A percentile compares a stretch with the other conserved stretches of the same genome.
Evolutionary conservation across 768 basidiomycete species (phyloP).

Genomic region (Trametes villosa): DNA sequence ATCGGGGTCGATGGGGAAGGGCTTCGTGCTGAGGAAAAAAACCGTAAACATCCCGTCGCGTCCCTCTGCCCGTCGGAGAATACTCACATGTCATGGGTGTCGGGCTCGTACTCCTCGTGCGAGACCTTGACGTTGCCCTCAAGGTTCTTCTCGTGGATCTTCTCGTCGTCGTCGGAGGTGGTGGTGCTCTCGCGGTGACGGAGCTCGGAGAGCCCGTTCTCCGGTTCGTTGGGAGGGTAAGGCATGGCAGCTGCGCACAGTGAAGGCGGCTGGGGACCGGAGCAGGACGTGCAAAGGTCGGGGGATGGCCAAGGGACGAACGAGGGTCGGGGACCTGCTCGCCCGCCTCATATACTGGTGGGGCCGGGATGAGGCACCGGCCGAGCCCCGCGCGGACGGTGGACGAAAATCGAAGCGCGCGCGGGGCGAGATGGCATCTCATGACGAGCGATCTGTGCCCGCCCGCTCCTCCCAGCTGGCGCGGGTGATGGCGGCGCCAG

Average conservation of each 20-base stretch:
- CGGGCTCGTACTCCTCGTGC: background rate
- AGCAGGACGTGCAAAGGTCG: background rate
- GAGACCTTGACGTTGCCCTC: background rate
- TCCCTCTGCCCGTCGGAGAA: too few relatives aligned
- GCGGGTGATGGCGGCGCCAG: background rate
- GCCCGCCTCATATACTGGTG: too few relatives aligned
- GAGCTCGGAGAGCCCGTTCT: conserved; percentile 16
- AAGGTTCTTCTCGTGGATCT: too few relatives aligned
- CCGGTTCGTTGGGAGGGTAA: conserved; percentile 9
- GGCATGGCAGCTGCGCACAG: conserved; percentile 15
- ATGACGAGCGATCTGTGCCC: conserved; percentile 1
- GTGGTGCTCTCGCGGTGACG: conserved; percentile 9
- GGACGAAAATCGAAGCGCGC: background rate
- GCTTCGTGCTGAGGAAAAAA: conserved; percentile 31
- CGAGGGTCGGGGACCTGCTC: too few relatives aligned
- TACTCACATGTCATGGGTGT: conserved; percentile 17
- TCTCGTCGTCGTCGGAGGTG: conserved; percentile 18
- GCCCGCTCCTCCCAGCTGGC: background rate
- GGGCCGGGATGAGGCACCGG: background rate
- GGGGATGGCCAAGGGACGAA: conserved; percentile 3
- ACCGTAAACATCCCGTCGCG: background rate
- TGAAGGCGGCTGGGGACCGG: conserved; percentile 11
- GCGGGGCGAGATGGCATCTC: conserved; percentile 7
- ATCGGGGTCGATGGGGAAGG: conserved; percentile 58
- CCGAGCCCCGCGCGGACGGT: background rate